Evolutionary conservation across 2,329 filamentous ascomycete species (phyloP).

Genomic region (Alternaria novae-zelandiae): DNA sequence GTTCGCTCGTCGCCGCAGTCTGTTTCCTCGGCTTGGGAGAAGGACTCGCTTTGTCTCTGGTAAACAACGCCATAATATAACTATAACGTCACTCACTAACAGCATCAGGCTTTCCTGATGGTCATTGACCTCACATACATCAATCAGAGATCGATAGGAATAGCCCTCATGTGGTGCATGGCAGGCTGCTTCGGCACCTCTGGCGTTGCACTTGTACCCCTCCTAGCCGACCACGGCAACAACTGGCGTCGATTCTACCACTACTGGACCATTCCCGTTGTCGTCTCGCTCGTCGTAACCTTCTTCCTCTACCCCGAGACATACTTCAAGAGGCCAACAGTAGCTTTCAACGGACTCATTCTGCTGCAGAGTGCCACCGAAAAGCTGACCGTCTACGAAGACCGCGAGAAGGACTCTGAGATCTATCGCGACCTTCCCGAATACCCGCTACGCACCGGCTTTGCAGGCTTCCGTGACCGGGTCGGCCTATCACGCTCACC

Average conservation of each 20-base stretch:
- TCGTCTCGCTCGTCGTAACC: conserved; percentile 33
- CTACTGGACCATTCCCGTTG: conserved; percentile 34
- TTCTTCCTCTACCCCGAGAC: conserved; percentile 49
- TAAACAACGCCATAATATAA: no score
- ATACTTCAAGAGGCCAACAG: conserved; percentile 50
- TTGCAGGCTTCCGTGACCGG: conserved; percentile 16
- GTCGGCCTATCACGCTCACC: conserved; percentile 30
- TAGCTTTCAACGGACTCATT: conserved; percentile 52
- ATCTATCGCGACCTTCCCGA: conserved; percentile 35
- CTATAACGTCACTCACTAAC: neutral
- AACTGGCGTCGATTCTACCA: conserved; percentile 47
- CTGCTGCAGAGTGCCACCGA: conserved; percentile 49
- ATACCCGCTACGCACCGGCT: conserved; percentile 14
- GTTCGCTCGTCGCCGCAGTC: conserved; percentile 34
- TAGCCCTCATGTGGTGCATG: conserved; percentile 47
- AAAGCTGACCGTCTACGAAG: conserved; percentile 48
- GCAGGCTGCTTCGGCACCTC: conserved; percentile 31
- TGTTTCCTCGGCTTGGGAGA: conserved; percentile 45
- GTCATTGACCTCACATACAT: conserved; percentile 52
- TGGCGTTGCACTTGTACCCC: conserved; percentile 33
- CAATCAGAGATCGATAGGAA: conserved; percentile 43
- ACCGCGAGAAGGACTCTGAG: conserved; percentile 35
- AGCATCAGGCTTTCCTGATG: conserved; percentile 41
- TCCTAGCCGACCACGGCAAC: conserved; percentile 28
- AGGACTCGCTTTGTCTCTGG: conserved; percentile 36